phyloP scores from a whole-genome alignment of 2,329 filamentous ascomycete genomes.

The Arthrobotrys sphaeroides region DNA sequence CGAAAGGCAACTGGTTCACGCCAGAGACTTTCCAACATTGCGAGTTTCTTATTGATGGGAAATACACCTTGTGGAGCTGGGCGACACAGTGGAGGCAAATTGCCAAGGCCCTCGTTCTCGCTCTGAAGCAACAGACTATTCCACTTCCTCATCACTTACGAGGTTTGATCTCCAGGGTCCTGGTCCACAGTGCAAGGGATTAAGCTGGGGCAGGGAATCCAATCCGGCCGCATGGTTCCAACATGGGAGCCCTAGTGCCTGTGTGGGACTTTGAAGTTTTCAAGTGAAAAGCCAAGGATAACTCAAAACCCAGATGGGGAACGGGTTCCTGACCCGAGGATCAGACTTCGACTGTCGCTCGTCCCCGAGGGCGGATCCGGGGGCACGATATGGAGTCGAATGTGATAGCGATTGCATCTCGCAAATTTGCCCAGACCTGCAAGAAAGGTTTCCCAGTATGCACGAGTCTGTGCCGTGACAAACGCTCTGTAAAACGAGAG shows the following conservation, averaged over 20 bases:
- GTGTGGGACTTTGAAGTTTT: slow-evolving; percentile 33
- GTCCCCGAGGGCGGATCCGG: slow-evolving; percentile 47
- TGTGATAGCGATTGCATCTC: slow-evolving; percentile 44
- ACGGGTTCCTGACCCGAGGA: slow-evolving; percentile 49
- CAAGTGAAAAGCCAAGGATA: slow-evolving; percentile 12
- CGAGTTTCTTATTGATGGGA: slow-evolving; percentile 51
- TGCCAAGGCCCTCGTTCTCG: slow-evolving; percentile 37
- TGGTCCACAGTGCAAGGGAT: slow-evolving; percentile 23
- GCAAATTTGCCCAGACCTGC: slow-evolving; percentile 47
- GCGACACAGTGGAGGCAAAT: slow-evolving; percentile 29
- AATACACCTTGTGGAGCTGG: slow-evolving; percentile 40
- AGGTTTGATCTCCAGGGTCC: slow-evolving; percentile 47
- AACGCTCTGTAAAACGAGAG: slow-evolving; percentile 14
- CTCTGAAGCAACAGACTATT: slow-evolving; percentile 46
- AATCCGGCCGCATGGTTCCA: slow-evolving; percentile 53
- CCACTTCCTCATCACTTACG: slow-evolving; percentile 38
- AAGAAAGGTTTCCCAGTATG: slow-evolving; percentile 22
- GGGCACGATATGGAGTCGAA: slow-evolving; percentile 26
- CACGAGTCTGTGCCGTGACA: slow-evolving; percentile 52
- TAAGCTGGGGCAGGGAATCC: slow-evolving; percentile 30
- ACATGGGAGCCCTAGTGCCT: slow-evolving; percentile 38
- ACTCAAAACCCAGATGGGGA: slow-evolving; percentile 38
- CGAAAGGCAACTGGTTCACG: slow-evolving; percentile 54
- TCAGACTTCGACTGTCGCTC: slow-evolving; percentile 41
- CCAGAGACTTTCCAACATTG: slow-evolving; percentile 25